Evolutionary conservation across 805 yeast genomes (phyloP).

Genomic region (Saccharomycopsis sp.): DNA sequence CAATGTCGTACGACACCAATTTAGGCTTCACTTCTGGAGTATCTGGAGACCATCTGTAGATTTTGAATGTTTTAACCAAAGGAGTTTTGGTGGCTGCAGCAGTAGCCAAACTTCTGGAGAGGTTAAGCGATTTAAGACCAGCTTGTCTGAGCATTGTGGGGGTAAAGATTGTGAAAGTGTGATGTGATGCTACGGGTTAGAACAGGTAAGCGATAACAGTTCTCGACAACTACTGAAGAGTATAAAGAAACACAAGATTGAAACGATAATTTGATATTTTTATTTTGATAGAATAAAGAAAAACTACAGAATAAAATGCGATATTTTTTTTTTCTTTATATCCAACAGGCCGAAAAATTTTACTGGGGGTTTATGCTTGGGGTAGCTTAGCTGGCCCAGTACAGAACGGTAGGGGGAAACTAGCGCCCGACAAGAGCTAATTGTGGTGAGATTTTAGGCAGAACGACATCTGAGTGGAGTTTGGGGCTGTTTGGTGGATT

Average conservation of each 20-base stretch:
- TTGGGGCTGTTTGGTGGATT: too few relatives aligned
- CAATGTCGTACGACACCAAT: slow-evolving; percentile 76
- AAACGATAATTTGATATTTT: not conserved
- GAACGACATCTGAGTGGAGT: not conserved
- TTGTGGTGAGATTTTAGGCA: too few relatives aligned
- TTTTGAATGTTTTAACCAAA: slow-evolving; percentile 74
- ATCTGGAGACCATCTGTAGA: slow-evolving; percentile 98
- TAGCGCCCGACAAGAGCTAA: too few relatives aligned
- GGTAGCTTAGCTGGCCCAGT: not conserved
- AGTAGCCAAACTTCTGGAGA: slow-evolving; percentile 33
- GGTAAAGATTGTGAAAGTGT: not conserved
- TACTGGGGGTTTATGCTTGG: not conserved
- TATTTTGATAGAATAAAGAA: not conserved
- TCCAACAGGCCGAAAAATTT: not conserved
- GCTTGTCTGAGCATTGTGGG: slow-evolving; percentile 9
- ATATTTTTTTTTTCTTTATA: too few relatives aligned
- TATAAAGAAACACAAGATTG: not conserved
- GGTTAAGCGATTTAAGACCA: slow-evolving; percentile 4
- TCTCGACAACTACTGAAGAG: not conserved
- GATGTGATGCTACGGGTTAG: not conserved
- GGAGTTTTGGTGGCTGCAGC: slow-evolving; percentile 44
- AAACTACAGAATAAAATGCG: not conserved
- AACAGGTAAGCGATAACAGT: not conserved
- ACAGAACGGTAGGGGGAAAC: too few relatives aligned
- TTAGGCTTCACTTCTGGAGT: slow-evolving; percentile 87